These are phyloP conservation scores for Anthoceros angustus DNA, from an alignment of 225 moss, liverwort and hornwort genomes.

Conservation along the genomic window DNA sequence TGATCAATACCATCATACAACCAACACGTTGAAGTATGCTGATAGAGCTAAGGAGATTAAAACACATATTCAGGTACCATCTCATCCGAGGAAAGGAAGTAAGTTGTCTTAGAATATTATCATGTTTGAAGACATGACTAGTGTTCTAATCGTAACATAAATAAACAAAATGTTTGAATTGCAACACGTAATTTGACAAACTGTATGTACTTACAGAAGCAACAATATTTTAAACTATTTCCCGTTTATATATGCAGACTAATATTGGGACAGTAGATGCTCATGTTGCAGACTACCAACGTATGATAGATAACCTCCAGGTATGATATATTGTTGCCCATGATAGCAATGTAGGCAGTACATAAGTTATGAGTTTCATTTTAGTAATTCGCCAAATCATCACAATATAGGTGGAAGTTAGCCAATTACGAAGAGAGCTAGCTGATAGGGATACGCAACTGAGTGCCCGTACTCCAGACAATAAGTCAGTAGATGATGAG, in stretches of 20 bases:
- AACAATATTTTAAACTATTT: background rate
- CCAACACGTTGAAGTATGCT: slow-evolving; percentile 72
- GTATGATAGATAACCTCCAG: slow-evolving; percentile 76
- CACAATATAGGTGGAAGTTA: slow-evolving; percentile 50
- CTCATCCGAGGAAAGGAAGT: background rate
- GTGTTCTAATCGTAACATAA: too few species aligned
- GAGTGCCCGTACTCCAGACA: slow-evolving; percentile 46
- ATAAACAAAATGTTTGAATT: too few species aligned
- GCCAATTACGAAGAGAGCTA: slow-evolving; percentile 54
- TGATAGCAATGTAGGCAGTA: background rate
- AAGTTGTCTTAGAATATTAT: background rate
- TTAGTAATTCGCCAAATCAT: background rate
- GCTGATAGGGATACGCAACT: slow-evolving; percentile 60
- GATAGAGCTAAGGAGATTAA: slow-evolving; percentile 85
- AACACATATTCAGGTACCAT: slow-evolving; percentile 61
- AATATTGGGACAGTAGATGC: slow-evolving; percentile 73
- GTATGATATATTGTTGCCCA: slow-evolving; percentile 10
- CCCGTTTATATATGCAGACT: slow-evolving; percentile 28
- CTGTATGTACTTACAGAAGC: background rate
- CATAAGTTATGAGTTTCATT: background rate
- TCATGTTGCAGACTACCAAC: slow-evolving; percentile 77
- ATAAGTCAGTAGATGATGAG: slow-evolving; percentile 50
- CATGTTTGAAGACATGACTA: background rate
- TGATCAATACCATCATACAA: slow-evolving; percentile 78
- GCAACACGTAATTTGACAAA: too few species aligned